Evolutionary conservation across 192 early-diverging fungal genomes (phyloP).

Genomic region (Polychytrium aggregatum): DNA sequence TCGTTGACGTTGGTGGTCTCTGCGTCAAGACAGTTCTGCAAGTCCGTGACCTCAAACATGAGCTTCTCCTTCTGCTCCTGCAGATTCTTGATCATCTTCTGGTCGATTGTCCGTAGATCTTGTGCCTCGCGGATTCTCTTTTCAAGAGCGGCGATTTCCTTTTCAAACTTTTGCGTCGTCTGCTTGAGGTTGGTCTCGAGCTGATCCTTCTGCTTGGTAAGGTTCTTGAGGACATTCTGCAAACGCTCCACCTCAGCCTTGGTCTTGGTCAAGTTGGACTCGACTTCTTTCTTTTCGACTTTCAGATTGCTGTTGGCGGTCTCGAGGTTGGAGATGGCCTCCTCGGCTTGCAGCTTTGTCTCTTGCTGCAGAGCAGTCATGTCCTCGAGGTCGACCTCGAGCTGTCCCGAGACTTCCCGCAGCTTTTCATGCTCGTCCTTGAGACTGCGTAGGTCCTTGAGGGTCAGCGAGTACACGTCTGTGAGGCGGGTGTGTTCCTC

Average conservation of each 20-base stretch:
- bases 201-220: conserved; percentile 29
- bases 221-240: conserved; percentile 18
- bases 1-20: conserved; percentile 34
- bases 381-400: conserved; percentile 20
- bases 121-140: conserved; percentile 26
- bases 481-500: conserved; percentile 21
- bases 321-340: conserved; percentile 11
- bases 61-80: conserved; percentile 45
- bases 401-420: background rate
- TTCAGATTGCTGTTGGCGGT: conserved; percentile 16
- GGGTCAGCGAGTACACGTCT: conserved; percentile 22
- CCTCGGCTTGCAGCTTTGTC: conserved; percentile 22
- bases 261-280: conserved; percentile 10
- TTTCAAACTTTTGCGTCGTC: conserved; percentile 28
- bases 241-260: conserved; percentile 34
- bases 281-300: conserved; percentile 23
- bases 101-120: conserved; percentile 23
- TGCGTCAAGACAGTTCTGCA: conserved; percentile 38
- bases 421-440: conserved; percentile 10
- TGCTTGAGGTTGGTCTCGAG: conserved; percentile 21
- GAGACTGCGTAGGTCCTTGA: conserved; percentile 18
- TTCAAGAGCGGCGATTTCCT: conserved; percentile 26
- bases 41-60: conserved; percentile 46
- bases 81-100: conserved; percentile 18
- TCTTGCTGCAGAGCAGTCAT: conserved; percentile 11